Conservation (phyloP, 805 yeast genomes). For the Yamadazyma phyllophila region DNA sequence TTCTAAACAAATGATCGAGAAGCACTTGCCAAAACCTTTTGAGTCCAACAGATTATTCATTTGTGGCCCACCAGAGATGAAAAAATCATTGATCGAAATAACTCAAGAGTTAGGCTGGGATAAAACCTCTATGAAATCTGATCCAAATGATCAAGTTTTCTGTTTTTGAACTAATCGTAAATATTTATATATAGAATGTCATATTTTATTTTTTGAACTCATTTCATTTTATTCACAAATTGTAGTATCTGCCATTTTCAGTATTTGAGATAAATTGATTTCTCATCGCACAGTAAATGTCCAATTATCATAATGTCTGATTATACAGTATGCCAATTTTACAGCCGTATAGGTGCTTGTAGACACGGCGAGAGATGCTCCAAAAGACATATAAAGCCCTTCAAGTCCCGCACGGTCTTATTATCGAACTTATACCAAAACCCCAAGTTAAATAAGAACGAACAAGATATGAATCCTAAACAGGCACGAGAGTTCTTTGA, state of each 20-base stretch:
- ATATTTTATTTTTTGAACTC: no score
- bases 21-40: constrained; percentile 51
- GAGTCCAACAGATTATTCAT: constrained; percentile 56
- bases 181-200: no score
- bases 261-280: background rate
- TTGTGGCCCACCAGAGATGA: constrained; percentile 77
- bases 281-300: background rate
- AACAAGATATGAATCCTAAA: constrained; percentile 30
- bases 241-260: background rate
- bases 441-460: constrained; percentile 46
- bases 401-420: constrained; percentile 60
- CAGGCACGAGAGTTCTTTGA: constrained; percentile 51
- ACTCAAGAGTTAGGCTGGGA: constrained; percentile 65
- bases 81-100: constrained; percentile 46
- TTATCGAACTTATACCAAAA: constrained; percentile 64
- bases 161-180: constrained; percentile 37
- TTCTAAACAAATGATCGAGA: constrained; percentile 53
- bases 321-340: constrained; percentile 51
- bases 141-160: constrained; percentile 56
- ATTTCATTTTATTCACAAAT: background rate
- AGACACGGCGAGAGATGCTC: constrained; percentile 90
- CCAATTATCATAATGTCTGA: constrained; percentile 1
- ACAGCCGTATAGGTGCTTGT: constrained; percentile 85
- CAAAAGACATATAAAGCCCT: constrained; percentile 67
- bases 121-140: constrained; percentile 43